Base-by-base conservation (phyloP, 768 basidiomycete genomes). In the Sporobolomyces pararoseus region DNA sequence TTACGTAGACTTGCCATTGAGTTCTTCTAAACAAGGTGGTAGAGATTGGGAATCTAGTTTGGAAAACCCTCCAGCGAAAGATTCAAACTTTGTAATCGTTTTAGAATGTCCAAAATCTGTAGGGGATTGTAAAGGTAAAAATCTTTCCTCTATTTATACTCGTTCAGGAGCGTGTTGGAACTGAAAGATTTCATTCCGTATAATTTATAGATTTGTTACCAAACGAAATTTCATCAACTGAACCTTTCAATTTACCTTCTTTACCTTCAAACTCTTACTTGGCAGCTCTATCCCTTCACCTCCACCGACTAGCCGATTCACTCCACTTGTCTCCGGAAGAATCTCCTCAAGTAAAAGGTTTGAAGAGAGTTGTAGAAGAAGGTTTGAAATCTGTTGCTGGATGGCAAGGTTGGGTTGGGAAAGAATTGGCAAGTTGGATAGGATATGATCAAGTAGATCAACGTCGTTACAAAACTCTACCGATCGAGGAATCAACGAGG, bases 401-500 rank as follows among this genome's bases (percentile, higher is more conserved):
- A 19, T 74, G 73, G 73, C 63, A 58, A 34, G 67, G 66, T 4
- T 71, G 66, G 73, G 60, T 74, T 27, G 60, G 66, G 2, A 42
- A 71, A 13, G 73, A 74, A 55, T 37, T 74, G 16, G 73, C 63
- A 2, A 7, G 23, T 42, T 55, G 51, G 54, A 71, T 74, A 35
- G 73, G 73, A 1, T 74, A 60, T 49, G 51, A 74, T 25, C 25
- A n/a, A 14, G 35, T 37, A n/a, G 57, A 42, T 42, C 14, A 27
- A 42, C 27, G 23, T 16, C 25, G 50, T 51, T 27, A 17, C 35
- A 42, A 9, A 17, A 9, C 17, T 42, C 17, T 9, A 42, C 17
- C 39, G 39, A 42, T 42, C 39, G 39, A 42, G 39, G 39, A 42
- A 42, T n/a, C n/a, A n/a, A n/a, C n/a, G n/a, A n/a, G n/a, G n/a